Evolutionary conservation across 75 land plant species (phyloP), one percentile per base, ranked within the genome.

Genomic region (Gnetum montanum): DNA sequence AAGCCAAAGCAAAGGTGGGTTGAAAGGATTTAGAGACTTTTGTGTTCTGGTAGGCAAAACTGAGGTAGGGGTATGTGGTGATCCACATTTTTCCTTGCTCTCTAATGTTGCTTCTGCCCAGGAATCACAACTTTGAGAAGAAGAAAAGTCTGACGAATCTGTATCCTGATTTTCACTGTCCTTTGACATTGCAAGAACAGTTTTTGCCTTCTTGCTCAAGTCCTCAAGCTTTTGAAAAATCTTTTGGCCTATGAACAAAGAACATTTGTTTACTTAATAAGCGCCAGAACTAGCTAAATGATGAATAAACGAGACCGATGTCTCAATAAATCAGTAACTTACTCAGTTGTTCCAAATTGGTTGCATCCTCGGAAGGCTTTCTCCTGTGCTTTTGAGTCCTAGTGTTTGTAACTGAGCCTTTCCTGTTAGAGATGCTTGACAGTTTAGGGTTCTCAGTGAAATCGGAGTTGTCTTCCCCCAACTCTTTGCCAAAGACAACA

Each of bases 1-100:
- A 24, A 40, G 48, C 46, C 34, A 27, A 41, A 63, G 49, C 15
- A 64, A n/a, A 46, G 72, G 72, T 22, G 72, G 67, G 23, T 35
- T 31, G 38, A 43, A 51, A 40, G 63, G 15, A 35, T 41, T 37
- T 3, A 38, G 25, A 16, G 58, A 56, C 13, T 22, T 36, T 56
- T 56, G 58, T 12, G 58, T 33, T 13, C 36, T 36, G 15, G 54
- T 48, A 11, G 75, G 60, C 11, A 72, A 74, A 20, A 72, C 72
- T 34, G 80, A 77, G 23, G 71, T 72, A 48, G 74, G 74, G 13
- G 74, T 71, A 26, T 20, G 38, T 5, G 70, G 70, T 37, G 57
- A 40, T 20, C 28, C 20, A 24, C 34, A 16, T 11, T 48, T 45
- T 4, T 22, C 22, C 8, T 51, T 58, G 29, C 66, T 59, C 34